Conservation (phyloP, 805 yeast species). For the Yarrowia divulgata region DNA sequence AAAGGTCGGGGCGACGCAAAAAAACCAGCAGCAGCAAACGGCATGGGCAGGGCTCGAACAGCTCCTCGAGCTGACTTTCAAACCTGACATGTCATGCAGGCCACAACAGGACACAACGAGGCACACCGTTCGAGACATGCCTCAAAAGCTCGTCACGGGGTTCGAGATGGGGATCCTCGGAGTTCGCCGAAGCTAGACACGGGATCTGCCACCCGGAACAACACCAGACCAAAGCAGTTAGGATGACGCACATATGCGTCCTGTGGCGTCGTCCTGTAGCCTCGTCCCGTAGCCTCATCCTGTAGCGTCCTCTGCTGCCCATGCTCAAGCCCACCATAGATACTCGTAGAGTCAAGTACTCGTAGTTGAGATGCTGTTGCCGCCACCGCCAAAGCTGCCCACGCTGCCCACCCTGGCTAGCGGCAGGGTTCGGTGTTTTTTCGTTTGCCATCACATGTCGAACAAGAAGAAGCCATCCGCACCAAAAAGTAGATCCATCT, state of each 20-base stretch:
- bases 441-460: background rate
- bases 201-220: too few species aligned
- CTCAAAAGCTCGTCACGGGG: background rate
- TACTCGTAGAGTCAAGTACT: too few species aligned
- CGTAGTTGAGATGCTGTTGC: too few species aligned
- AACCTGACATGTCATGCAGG: too few species aligned
- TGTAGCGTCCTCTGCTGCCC: background rate
- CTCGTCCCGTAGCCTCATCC: background rate
- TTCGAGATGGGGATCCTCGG: too few species aligned
- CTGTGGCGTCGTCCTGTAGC: too few species aligned
- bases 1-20: background rate
- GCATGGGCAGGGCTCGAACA: slow-evolving; percentile 11
- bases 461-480: slow-evolving; percentile 5
- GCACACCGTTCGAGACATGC: background rate
- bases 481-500: slow-evolving; percentile 6
- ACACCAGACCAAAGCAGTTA: too few species aligned
- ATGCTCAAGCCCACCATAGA: background rate
- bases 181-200: too few species aligned
- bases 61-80: background rate
- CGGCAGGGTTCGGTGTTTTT: background rate
- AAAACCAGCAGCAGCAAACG: background rate
- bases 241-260: slow-evolving; percentile 1
- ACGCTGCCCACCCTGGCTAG: too few species aligned
- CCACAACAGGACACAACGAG: too few species aligned
- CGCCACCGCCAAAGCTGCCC: too few species aligned